A percentile compares a stretch with the other conserved stretches of the same genome.
Evolutionary conservation across 1,284 basidiomycete genomes (phyloP).

Genomic region (Sanghuangporus weigelae): DNA sequence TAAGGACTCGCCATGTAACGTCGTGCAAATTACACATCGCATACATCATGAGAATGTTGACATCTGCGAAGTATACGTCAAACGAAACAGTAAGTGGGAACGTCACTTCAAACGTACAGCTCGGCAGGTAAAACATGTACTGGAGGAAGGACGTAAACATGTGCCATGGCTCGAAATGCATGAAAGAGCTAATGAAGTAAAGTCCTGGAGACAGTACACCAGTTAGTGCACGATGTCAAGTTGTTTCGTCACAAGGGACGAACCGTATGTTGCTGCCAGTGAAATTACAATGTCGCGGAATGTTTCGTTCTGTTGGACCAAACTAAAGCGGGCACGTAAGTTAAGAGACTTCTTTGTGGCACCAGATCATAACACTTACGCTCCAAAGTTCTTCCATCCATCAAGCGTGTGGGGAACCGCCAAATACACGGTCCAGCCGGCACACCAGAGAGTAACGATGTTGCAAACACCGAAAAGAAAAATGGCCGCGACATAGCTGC

Average conservation of each 20-base stretch:
- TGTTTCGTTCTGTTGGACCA: slow-evolving; percentile 54
- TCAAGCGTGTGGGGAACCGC: slow-evolving; percentile 68
- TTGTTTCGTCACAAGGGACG: not conserved
- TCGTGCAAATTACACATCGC: slow-evolving; percentile 90
- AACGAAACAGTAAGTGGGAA: not conserved
- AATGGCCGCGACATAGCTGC: slow-evolving; percentile 60
- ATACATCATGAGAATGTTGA: slow-evolving; percentile 91
- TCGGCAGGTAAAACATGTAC: slow-evolving; percentile 77
- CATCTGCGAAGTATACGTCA: slow-evolving; percentile 44
- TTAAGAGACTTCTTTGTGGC: not conserved
- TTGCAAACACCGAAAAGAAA: slow-evolving; percentile 73
- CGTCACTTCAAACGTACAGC: slow-evolving; percentile 41
- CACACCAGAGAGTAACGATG: slow-evolving; percentile 81
- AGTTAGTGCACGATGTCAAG: not conserved
- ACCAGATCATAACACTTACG: slow-evolving; percentile 36
- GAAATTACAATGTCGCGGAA: slow-evolving; percentile 81
- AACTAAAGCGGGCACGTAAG: not conserved
- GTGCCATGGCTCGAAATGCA: slow-evolving; percentile 91
- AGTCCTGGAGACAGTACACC: slow-evolving; percentile 30
- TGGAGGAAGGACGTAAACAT: slow-evolving; percentile 89
- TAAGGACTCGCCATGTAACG: slow-evolving; percentile 61
- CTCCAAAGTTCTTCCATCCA: slow-evolving; percentile 67
- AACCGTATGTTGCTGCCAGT: slow-evolving; percentile 78
- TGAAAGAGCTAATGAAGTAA: slow-evolving; percentile 80
- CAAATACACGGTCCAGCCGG: slow-evolving; percentile 81